Evolutionary conservation across 169 alveolate genomes (phyloP), one percentile per base, ranked within the genome.

Genomic region (Sarcocystis neurona): DNA sequence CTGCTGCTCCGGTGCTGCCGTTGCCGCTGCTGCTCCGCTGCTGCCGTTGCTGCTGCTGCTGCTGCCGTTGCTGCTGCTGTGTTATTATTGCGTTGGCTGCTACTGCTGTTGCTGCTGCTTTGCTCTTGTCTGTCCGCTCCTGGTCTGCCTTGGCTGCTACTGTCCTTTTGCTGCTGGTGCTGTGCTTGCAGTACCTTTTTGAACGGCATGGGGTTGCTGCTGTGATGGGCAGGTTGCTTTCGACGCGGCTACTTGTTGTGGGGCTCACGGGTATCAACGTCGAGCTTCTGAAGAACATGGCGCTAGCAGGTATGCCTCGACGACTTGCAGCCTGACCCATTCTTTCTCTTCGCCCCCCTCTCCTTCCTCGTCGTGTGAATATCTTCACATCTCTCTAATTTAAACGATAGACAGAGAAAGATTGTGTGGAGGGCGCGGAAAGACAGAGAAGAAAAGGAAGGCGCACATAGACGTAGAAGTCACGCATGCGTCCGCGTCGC

Each of bases 221-320:
- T 68, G 43, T 79, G 5, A 41, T 23, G 30, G n/a, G 41, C 68
- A 92, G 94, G 72, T 70, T 92, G 37, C 84, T 89, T 48, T 46
- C 79, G 46, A 74, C 92, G 34, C 90, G 89, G 43, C 43, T 92
- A 6, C 32, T 92, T 50, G 41, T 92, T 23, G 77, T 92, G 27
- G 94, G 94, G 3, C 58, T 92, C 23, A 89, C 91, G 68, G 84
- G 92, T 27, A 84, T 92, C 72, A 63, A 92, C 39, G 89, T 89
- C n/a, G 94, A 92, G 87, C 72, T 88, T 8, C 41, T 79, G 50
- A 92, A 92, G 77, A 78, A 92, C 46, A 50, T 92, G 12, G 92
- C 90, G 5, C 84, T 92, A 6, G 92, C 94, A 78, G 94, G 94
- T 92, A 68, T 53, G 77, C 78, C 34, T 20, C 74, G 18, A 6